Base-by-base conservation (phyloP, 2,329 filamentous ascomycete species). In the Pezicula radicicola region DNA sequence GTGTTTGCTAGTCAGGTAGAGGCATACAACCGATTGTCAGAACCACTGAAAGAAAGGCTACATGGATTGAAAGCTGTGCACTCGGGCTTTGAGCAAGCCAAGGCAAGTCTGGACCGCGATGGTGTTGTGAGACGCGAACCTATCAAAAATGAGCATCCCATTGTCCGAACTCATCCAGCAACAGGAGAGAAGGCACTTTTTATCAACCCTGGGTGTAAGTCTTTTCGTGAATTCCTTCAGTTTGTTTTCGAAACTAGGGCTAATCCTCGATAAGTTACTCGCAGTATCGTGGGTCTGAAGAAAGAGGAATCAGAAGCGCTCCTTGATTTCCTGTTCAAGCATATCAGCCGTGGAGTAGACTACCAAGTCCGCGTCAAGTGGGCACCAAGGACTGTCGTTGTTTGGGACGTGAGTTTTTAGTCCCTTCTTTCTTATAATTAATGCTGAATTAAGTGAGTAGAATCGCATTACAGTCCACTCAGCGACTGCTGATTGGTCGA, bases 131-230 rank as follows among this genome's bases (percentile, higher is more conserved):
- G 90, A 10, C 81, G 91, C 40, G 88, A 93, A 58, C 88, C 90
- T 0, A 83, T 94, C 1, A 78, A 81, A 4, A 85, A 81, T 42
- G 81, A 84, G 44, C 91, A 96, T 63, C 91, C 91, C 0, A 73
- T 96, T 53, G 82, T 95, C 1, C 77, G 90, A 16, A 93, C 89
- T 0, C 91, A 96, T 66, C 90, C 91, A 0, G 83, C 77, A 6
- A 95, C 91, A 0, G 89, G 89, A 15, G 88, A 95, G 69, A 96
- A 95, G 73, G 87, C 88, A 0, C 72, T 96, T 7, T 95, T 81
- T 60, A 81, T 95, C 27, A 96, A 95, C 67, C 86, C 86, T 3
- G 88, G 93, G 65, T 96, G 86, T 88, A 72, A 78, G 83, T 69
- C 43, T 7, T 25, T 5, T 25, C 25, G 1, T 8, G 4, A 27